A percentile compares a stretch with the other conserved stretches of the same genome.
Evolutionary conservation across 1,139 yeast genomes (phyloP).

Genomic region (Suhomyces wounanorum): DNA sequence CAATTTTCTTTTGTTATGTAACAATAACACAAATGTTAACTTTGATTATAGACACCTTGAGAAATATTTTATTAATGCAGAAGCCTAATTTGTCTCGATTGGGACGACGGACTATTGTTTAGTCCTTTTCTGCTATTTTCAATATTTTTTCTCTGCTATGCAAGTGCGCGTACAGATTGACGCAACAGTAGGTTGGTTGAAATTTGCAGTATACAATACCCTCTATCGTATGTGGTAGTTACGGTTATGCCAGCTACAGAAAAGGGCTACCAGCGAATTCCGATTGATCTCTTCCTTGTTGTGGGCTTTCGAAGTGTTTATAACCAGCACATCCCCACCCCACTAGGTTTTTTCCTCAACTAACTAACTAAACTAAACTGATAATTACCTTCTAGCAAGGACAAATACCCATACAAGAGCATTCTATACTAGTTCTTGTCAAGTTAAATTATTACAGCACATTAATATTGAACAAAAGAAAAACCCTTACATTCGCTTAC

Average conservation of each 20-base stretch:
- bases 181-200: slow-evolving; percentile 4
- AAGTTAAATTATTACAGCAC: slow-evolving; percentile 4
- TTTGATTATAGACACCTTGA: background rate
- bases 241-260: slow-evolving; percentile 1
- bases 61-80: background rate
- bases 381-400: slow-evolving; percentile 6
- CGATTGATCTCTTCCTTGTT: slow-evolving; percentile 6
- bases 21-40: background rate
- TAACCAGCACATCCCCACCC: slow-evolving; percentile 6
- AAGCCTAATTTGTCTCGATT: background rate
- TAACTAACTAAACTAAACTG: slow-evolving; percentile 10
- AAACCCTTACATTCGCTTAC: slow-evolving; percentile 9
- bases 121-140: background rate
- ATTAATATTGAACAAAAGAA: background rate
- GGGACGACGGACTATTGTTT: slow-evolving; percentile 1
- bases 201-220: slow-evolving; percentile 12
- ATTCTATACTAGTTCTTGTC: background rate
- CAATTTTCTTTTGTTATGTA: background rate
- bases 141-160: slow-evolving; percentile 1
- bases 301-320: slow-evolving; percentile 9
- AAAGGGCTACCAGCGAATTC: background rate
- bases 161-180: slow-evolving; percentile 7
- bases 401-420: slow-evolving; percentile 4
- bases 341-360: slow-evolving; percentile 6
- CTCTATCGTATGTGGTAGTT: slow-evolving; percentile 5